Evolutionary conservation across 129 eudicot species (phyloP).

Genomic region (Arctium minus): DNA sequence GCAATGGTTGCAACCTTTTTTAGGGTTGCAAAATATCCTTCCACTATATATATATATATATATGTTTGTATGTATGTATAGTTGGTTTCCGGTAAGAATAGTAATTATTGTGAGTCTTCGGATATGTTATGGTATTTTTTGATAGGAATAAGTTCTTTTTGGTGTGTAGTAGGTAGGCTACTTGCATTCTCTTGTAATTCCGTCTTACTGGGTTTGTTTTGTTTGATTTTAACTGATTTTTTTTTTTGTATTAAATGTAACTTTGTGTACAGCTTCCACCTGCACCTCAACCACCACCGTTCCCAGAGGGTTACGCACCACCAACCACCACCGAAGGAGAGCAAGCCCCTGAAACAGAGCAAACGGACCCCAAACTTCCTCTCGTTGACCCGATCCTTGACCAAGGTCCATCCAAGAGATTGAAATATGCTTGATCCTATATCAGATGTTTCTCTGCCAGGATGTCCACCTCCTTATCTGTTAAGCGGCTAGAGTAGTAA

Average conservation of each 20-base stretch:
- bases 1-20: no score
- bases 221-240: not conserved
- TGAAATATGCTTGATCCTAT: conserved; percentile 22
- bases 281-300: conserved; percentile 74
- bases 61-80: no score
- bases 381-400: conserved; percentile 62
- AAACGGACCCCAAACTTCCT: conserved; percentile 39
- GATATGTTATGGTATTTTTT: no score
- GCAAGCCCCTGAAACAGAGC: conserved; percentile 50
- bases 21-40: no score
- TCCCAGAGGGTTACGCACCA: conserved; percentile 66
- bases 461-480: not conserved
- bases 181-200: not conserved
- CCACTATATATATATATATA: no score
- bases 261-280: conserved; percentile 53
- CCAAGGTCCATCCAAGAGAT: conserved; percentile 72
- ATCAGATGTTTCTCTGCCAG: not conserved
- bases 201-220: not conserved
- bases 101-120: no score
- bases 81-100: no score
- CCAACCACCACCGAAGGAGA: conserved; percentile 53
- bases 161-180: not conserved
- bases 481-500: not conserved
- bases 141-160: not conserved
- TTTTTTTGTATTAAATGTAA: not conserved